Evolutionary conservation across 352 stramenopile genomes (phyloP).

Genomic region (Pythium insidiosum): DNA sequence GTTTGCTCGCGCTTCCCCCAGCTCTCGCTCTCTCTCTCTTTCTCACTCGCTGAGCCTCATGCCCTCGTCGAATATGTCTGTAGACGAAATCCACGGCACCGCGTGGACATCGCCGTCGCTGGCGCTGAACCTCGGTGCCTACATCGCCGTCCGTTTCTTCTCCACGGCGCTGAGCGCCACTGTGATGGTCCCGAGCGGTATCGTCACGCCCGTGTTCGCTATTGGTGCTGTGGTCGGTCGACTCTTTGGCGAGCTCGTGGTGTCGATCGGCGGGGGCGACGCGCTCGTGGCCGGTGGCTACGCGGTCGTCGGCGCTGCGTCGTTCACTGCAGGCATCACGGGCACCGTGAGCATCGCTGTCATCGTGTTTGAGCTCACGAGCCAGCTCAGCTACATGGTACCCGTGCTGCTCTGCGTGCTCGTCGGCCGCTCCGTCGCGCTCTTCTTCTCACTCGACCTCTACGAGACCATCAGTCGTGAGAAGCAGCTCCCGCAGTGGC

Average conservation of each 20-base stretch:
- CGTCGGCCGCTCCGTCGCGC: constrained; percentile 51
- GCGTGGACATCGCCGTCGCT: constrained; percentile 60
- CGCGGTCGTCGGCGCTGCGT: constrained; percentile 71
- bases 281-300: constrained; percentile 52
- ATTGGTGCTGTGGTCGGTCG: constrained; percentile 83
- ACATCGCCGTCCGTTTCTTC: constrained; percentile 71
- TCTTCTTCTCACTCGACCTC: constrained; percentile 72
- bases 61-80: too few species aligned
- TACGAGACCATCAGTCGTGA: constrained; percentile 79
- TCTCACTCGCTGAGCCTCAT: too few species aligned
- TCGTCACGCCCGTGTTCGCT: constrained; percentile 90
- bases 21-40: too few species aligned
- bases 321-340: constrained; percentile 75
- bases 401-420: constrained; percentile 79
- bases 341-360: constrained; percentile 74
- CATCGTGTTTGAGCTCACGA: constrained; percentile 85
- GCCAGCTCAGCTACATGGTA: constrained; percentile 86
- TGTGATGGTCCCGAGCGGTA: constrained; percentile 82
- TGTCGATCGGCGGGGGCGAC: constrained; percentile 37
- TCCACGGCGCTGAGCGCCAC: constrained; percentile 69
- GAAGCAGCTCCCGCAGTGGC: constrained; percentile 77
- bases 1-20: too few species aligned
- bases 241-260: constrained; percentile 83
- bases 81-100: constrained; percentile 34
- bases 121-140: constrained; percentile 54